Evolutionary conservation across 2,329 filamentous ascomycete species (phyloP).

Genomic region (Cladosporium sp.): DNA sequence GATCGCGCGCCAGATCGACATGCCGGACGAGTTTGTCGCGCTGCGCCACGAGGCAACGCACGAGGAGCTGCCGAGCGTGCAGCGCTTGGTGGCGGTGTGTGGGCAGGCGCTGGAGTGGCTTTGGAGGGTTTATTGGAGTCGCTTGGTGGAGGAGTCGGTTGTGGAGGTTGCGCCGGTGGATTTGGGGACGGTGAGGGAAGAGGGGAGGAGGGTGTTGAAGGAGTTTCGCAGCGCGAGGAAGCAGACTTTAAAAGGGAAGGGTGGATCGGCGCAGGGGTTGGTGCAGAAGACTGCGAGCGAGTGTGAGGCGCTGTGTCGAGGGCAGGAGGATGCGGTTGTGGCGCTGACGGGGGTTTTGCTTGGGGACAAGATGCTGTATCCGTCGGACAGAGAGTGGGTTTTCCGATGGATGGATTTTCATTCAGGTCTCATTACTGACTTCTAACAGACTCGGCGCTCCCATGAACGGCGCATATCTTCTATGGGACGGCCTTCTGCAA

Average conservation of each 20-base stretch:
- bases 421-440: not conserved
- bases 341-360: conserved; percentile 28
- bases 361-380: conserved; percentile 32
- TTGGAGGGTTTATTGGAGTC: conserved; percentile 79
- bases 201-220: conserved; percentile 20
- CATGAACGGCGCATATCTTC: conserved; percentile 39
- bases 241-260: conserved; percentile 30
- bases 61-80: conserved; percentile 72
- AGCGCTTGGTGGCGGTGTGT: conserved; percentile 64
- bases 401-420: not conserved
- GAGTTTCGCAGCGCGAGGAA: conserved; percentile 20
- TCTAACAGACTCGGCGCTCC: conserved; percentile 24
- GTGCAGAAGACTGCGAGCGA: conserved; percentile 15
- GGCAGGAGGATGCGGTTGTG: conserved; percentile 10
- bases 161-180: conserved; percentile 20
- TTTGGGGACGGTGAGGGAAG: conserved; percentile 30
- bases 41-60: conserved; percentile 85
- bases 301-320: not conserved
- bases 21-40: conserved; percentile 78
- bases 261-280: conserved; percentile 22
- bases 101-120: conserved; percentile 73
- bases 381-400: conserved; percentile 29
- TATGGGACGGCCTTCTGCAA: conserved; percentile 38
- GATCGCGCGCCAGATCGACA: conserved; percentile 59
- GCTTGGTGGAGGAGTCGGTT: conserved; percentile 34